These are phyloP conservation scores for Sporothrix curviconia DNA, from an alignment of 2,329 filamentous ascomycete species.

Conservation along the genomic window DNA sequence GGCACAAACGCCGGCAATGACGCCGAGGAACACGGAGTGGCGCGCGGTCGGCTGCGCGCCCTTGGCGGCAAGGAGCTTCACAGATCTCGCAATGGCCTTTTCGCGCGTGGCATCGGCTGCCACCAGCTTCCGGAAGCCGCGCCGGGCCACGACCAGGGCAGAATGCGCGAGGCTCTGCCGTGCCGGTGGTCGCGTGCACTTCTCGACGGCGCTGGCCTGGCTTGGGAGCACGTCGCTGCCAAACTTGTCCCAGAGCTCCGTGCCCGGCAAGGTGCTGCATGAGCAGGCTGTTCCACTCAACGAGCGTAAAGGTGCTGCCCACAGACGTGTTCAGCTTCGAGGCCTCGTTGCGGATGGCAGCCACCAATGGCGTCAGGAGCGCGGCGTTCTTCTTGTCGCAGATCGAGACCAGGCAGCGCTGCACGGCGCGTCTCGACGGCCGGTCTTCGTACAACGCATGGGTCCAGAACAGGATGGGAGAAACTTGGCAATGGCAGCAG, in stretches of 20 bases:
- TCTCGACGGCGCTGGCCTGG: constrained; percentile 69
- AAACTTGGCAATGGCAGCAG: constrained; percentile 46
- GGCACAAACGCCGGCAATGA: constrained; percentile 79
- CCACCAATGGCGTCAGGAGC: constrained; percentile 57
- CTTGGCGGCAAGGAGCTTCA: constrained; percentile 65
- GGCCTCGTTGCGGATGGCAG: constrained; percentile 63
- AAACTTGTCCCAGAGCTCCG: constrained; percentile 57
- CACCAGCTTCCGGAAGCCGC: constrained; percentile 71
- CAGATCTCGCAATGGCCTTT: constrained; percentile 54
- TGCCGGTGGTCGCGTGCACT: constrained; percentile 60
- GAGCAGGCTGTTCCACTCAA: constrained; percentile 82
- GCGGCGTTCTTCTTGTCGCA: constrained; percentile 49
- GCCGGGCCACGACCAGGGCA: constrained; percentile 69
- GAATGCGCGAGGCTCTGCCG: constrained; percentile 63
- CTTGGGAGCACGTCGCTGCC: constrained; percentile 60
- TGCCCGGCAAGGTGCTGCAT: constrained; percentile 63
- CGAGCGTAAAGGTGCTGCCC: constrained; percentile 76
- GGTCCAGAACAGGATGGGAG: constrained; percentile 75
- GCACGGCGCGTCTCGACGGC: constrained; percentile 72
- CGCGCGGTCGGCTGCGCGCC: constrained; percentile 55
- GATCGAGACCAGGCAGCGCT: constrained; percentile 67
- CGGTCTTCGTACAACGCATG: constrained; percentile 84
- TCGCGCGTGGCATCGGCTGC: constrained; percentile 50
- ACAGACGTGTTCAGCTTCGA: constrained; percentile 71
- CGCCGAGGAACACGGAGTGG: constrained; percentile 72